Evolutionary conservation across 768 basidiomycete genomes (phyloP), one percentile per base, ranked within the genome.

Genomic region (Hemileccinum rubropunctum): DNA sequence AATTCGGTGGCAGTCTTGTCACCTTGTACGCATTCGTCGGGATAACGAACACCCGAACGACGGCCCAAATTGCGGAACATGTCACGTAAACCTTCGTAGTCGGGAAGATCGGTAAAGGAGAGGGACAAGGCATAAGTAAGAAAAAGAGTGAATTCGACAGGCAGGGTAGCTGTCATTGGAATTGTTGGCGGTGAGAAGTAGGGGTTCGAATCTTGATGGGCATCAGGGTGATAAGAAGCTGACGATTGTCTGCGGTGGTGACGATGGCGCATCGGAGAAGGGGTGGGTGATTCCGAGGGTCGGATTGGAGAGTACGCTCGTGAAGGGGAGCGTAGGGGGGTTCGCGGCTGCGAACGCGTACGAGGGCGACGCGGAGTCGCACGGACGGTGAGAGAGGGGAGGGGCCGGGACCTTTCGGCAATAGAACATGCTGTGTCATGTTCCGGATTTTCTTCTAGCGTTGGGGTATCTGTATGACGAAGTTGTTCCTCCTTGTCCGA

Each of bases 71-170:
- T 79, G 14, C 78, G 76, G 66, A 93, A 90, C 39, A 91, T 77
- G 39, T 78, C 79, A 37, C 91, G 77, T 20, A 93, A 73, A 23
- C 91, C 91, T 38, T 83, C 85, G 59, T 94, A 95, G 68, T 95
- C 92, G 10, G 91, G 92, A 35, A 90, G 75, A 71, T 94, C 91
- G 60, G 89, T 89, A 58, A 93, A 94, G 55, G 86, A 86, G 32
- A 95, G 81, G 2, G 82, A 83, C 39, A 91, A 81, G 18, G 86
- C 83, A 70, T 94, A 94, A 39, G 68, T 69, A 67, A 86, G 87
- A 58, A 92, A 77, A 47, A 90, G 80, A 54, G 86, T 86, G 51
- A 92, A 90, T 68, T 93, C 90, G 42, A 82, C 76, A 13, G 88
- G 89, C 48, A 92, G 80, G 5, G 86, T 83, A 47, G 83, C 79